These are phyloP conservation scores for Cucumis hystrix DNA, from an alignment of 306 rosid genomes.

Conservation along the genomic window DNA sequence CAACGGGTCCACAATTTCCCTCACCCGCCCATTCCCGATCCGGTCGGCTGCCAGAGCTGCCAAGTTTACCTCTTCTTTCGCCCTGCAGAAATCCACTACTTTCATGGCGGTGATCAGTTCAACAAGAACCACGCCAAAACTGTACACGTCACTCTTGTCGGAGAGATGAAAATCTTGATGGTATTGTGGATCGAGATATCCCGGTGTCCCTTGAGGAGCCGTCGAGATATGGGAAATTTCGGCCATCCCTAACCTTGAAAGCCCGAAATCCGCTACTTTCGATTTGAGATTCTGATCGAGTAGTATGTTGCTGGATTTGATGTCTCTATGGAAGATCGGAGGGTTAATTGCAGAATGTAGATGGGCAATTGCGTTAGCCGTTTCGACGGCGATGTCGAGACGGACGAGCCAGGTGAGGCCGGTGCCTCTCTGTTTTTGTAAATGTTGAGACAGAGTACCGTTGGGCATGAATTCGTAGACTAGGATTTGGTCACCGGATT, in stretches of 20 bases:
- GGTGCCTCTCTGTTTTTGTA: constrained; percentile 59
- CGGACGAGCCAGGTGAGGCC: constrained; percentile 79
- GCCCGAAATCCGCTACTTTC: constrained; percentile 92
- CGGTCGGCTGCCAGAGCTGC: constrained; percentile 57
- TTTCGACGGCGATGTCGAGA: constrained; percentile 64
- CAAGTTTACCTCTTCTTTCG: constrained; percentile 59
- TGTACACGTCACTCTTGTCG: constrained; percentile 86
- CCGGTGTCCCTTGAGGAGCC: constrained; percentile 95
- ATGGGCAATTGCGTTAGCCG: constrained; percentile 78
- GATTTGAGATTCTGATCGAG: constrained; percentile 51
- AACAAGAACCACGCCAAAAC: constrained; percentile 84
- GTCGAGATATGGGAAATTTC: constrained; percentile 86
- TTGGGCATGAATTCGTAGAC: constrained; percentile 92
- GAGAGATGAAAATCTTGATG: constrained; percentile 90
- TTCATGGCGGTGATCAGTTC: constrained; percentile 75
- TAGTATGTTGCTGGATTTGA: constrained; percentile 81
- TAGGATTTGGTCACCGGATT: constrained; percentile 58
- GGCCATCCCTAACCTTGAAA: constrained; percentile 63
- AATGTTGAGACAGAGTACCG: constrained; percentile 72
- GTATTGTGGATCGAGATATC: constrained; percentile 90
- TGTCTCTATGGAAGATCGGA: constrained; percentile 84
- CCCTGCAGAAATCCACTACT: constrained; percentile 75
- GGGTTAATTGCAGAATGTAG: constrained; percentile 65
- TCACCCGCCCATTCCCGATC: constrained; percentile 50
- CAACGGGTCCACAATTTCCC: constrained; percentile 61